Evolutionary conservation across 2,329 filamentous ascomycete genomes (phyloP), one percentile per base, ranked within the genome.

Genomic region (Calonectria pseudoreteaudii): DNA sequence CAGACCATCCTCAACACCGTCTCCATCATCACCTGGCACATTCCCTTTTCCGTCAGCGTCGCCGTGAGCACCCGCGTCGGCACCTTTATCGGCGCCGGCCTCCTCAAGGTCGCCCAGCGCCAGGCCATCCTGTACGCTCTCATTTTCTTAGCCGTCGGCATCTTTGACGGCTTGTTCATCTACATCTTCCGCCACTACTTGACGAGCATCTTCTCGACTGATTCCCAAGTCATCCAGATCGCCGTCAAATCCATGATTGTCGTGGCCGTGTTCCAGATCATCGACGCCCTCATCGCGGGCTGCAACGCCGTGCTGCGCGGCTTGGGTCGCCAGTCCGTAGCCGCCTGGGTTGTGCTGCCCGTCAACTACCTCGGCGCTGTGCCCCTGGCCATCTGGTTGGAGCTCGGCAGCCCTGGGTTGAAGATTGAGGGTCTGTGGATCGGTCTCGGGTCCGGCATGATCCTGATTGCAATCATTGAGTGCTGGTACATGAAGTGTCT

Each of bases 1-100:
- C 86, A 87, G 75, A 84, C 85, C 4, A 80, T 87, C 18, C 73
- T 87, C 68, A 85, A 81, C 14, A 87, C 86, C 0, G 81, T 85
- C 1, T 85, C 84, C 11, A 80, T 86, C 41, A 81, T 86, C 2
- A 81, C 84, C 52, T 87, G 85, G 85, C 86, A 87, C 66, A 83
- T 87, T 14, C 86, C 86, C 0, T 87, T 87, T 74, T 86, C 84
- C 2, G 78, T 86, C 47, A 83, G 84, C 52, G 84, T 87, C n/a
- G 86, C 85, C 20, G 80, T 86, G 20, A 86, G 83, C 72, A 87
- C 85, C 10, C 84, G 86, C 8, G 81, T 87, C 16, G 86, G 86
- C 1, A 83, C 86, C 69, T 82, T 87, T 28, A 84, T 87, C 28
- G 86, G 86, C 3, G 85, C 82, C 0, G 85, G 83, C 0, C 77